phyloP scores from a whole-genome alignment of 108 stramenopile species.

The Cyclostephanos tholiformis region DNA sequence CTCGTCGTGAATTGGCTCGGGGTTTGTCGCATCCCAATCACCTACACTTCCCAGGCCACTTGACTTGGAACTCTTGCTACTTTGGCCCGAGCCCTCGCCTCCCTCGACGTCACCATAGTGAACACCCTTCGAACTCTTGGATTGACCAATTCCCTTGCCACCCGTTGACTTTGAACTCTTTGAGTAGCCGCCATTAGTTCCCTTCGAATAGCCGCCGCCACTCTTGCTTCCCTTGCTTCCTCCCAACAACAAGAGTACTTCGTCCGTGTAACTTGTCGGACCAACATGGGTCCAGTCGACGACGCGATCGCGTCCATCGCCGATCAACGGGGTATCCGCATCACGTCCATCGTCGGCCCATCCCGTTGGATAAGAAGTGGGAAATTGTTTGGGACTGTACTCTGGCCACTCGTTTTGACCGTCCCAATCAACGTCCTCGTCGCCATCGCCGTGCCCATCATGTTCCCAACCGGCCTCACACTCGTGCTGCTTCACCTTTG shows the following conservation, averaged over 20 bases:
- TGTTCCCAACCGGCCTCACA: constrained; percentile 2
- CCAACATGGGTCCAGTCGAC: not conserved
- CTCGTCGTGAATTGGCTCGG: too few relatives aligned
- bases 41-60: too few relatives aligned
- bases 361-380: not conserved
- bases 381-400: not conserved
- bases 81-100: too few relatives aligned
- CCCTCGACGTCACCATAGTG: too few relatives aligned
- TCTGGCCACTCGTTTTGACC: not conserved
- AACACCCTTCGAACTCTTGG: not conserved
- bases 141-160: not conserved
- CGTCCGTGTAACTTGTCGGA: not conserved
- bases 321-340: not conserved
- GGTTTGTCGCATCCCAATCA: too few relatives aligned
- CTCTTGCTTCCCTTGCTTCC: not conserved
- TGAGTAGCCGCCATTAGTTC: not conserved
- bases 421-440: not conserved
- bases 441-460: not conserved
- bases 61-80: too few relatives aligned
- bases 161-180: not conserved
- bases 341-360: not conserved
- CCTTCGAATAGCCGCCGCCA: not conserved
- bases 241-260: not conserved
- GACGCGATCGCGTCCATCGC: not conserved
- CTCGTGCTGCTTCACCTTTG: not conserved